phyloP scores from a whole-genome alignment of 768 basidiomycete species.

The Termitomyces sp. region DNA sequence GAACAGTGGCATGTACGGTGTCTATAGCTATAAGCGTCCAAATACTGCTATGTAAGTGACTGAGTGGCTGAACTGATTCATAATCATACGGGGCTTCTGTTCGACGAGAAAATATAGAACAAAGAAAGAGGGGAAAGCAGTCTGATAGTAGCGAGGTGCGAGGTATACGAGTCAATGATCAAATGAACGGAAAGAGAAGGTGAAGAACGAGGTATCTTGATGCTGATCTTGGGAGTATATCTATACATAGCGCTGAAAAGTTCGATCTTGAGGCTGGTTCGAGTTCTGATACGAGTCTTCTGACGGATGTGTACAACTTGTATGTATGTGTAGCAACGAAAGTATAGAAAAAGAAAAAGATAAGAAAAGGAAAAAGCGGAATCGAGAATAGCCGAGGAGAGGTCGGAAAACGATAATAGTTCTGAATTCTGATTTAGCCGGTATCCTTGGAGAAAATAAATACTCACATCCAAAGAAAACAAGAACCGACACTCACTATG shows the following conservation, averaged over 20 bases:
- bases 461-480: neutral
- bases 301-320: neutral
- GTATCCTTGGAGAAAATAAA: neutral
- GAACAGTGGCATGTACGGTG: neutral
- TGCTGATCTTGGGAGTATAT: neutral
- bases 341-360: neutral
- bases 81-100: neutral
- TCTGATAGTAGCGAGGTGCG: neutral
- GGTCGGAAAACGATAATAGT: neutral
- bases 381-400: neutral
- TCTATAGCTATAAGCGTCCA: neutral
- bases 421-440: neutral
- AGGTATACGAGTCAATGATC: neutral
- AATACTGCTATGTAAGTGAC: neutral
- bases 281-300: neutral
- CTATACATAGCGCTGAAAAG: neutral
- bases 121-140: neutral
- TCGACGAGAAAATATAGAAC: neutral
- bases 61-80: neutral
- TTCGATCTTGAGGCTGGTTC: neutral
- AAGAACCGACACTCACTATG: neutral
- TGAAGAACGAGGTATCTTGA: neutral
- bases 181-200: neutral
- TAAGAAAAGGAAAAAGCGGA: neutral
- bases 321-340: neutral